Conservation (phyloP, 1,139 yeast genomes). For the Suhomyces guaymorum region DNA sequence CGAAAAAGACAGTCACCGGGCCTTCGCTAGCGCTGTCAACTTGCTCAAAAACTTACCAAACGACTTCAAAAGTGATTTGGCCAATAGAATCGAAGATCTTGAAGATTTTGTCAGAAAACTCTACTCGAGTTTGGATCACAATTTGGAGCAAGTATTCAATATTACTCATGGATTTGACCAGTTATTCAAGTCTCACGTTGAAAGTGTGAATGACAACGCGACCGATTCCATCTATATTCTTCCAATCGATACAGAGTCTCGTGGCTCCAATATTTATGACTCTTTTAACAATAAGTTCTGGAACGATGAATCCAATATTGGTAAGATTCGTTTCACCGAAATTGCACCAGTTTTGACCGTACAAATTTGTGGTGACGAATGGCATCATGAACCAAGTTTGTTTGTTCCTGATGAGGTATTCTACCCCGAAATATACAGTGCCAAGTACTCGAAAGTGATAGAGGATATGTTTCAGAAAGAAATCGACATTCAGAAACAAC, state of each 20-base stretch:
- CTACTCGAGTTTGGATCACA: slow-evolving; percentile 20
- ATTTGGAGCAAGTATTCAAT: slow-evolving; percentile 17
- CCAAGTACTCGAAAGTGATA: slow-evolving; percentile 22
- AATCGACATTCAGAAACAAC: slow-evolving; percentile 16
- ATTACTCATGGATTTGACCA: slow-evolving; percentile 13
- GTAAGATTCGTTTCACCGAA: slow-evolving; percentile 28
- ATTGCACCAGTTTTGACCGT: slow-evolving; percentile 38
- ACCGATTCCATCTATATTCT: slow-evolving; percentile 30
- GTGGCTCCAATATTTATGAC: slow-evolving; percentile 30
- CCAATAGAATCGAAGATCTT: slow-evolving; percentile 26
- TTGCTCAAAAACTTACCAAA: slow-evolving; percentile 25
- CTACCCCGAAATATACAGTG: slow-evolving; percentile 35
- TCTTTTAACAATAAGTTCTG: slow-evolving; percentile 41
- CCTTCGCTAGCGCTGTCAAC: slow-evolving; percentile 25
- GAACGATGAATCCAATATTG: slow-evolving; percentile 33
- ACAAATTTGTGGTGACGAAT: slow-evolving; percentile 31
- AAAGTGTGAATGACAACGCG: slow-evolving; percentile 27
- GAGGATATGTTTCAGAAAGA: slow-evolving; percentile 23
- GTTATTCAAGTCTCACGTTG: slow-evolving; percentile 28
- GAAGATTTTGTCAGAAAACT: slow-evolving; percentile 36
- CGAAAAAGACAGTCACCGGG: slow-evolving; percentile 18
- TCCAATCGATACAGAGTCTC: slow-evolving; percentile 37
- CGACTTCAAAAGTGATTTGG: slow-evolving; percentile 23
- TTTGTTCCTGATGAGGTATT: slow-evolving; percentile 27
- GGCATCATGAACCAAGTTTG: slow-evolving; percentile 14